These are phyloP conservation scores for Melaleuca quinquenervia DNA, from an alignment of 345 rosid genomes.

Conservation along the genomic window DNA sequence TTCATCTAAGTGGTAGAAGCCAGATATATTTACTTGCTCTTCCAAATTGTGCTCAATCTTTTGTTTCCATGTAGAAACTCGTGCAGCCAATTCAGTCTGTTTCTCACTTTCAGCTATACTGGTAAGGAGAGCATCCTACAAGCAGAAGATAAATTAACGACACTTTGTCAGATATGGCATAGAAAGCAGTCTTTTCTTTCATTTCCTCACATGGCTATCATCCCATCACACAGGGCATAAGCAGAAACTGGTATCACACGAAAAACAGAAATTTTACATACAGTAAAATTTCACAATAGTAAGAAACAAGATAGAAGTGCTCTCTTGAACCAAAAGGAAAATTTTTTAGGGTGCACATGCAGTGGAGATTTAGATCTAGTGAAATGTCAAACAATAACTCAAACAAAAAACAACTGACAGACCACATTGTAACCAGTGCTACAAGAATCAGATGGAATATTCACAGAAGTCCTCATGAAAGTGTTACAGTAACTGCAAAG, in stretches of 20 bases:
- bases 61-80: slow-evolving; percentile 90
- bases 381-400: neutral
- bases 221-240: neutral
- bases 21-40: slow-evolving; percentile 53
- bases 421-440: neutral
- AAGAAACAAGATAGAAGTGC: neutral
- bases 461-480: neutral
- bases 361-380: neutral
- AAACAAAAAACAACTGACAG: neutral
- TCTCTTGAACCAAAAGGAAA: neutral
- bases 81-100: slow-evolving; percentile 86
- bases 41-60: slow-evolving; percentile 85
- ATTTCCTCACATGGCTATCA: neutral
- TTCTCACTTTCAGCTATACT: slow-evolving; percentile 89
- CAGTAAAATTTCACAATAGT: neutral
- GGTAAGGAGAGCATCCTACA: slow-evolving; percentile 89
- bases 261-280: neutral
- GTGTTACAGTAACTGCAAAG: neutral
- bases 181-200: neutral
- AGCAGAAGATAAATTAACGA: neutral
- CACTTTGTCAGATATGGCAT: neutral
- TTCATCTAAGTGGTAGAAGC: neutral
- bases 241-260: neutral
- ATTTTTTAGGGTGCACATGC: neutral
- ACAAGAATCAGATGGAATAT: neutral